These are phyloP conservation scores for Scenedesmus sp. DNA, from an alignment of 163 green algal genomes.

Conservation along the genomic window DNA sequence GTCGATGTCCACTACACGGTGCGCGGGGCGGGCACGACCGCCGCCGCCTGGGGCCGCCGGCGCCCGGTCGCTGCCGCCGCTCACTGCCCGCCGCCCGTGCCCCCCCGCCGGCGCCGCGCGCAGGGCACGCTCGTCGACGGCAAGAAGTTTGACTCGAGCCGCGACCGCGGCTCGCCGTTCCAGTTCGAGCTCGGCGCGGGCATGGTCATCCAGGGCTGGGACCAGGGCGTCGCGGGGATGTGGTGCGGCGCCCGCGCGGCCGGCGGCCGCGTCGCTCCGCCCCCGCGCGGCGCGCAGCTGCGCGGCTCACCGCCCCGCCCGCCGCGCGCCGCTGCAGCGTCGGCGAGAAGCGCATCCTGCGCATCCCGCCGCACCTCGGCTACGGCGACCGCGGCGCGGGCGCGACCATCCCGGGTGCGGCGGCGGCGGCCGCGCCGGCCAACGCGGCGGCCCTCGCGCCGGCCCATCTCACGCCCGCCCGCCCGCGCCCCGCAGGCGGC, in stretches of 20 bases:
- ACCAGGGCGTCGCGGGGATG: constrained; percentile 79
- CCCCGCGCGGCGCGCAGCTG: no score
- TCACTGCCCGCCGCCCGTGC: neutral
- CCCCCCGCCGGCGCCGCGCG: neutral
- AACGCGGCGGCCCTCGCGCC: no score
- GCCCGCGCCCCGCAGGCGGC: constrained; percentile 50
- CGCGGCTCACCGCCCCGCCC: no score
- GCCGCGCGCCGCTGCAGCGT: no score
- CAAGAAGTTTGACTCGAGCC: constrained; percentile 76
- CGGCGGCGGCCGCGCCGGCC: neutral
- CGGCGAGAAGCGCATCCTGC: constrained; percentile 83
- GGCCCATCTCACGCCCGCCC: no score
- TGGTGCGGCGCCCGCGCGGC: constrained; percentile 58
- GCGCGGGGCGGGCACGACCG: constrained; percentile 3
- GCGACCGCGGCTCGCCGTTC: constrained; percentile 70
- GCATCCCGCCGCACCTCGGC: constrained; percentile 77
- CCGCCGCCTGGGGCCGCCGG: no score
- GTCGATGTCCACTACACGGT: constrained; percentile 61
- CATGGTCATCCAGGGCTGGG: constrained; percentile 79
- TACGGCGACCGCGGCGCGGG: constrained; percentile 73
- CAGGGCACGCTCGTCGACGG: constrained; percentile 70
- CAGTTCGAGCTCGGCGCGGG: constrained; percentile 53
- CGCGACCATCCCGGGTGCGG: constrained; percentile 62
- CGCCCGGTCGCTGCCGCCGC: no score
- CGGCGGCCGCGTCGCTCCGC: neutral